Evolutionary conservation across 2,329 filamentous ascomycete genomes (phyloP), one percentile per base, ranked within the genome.

Genomic region (Talaromyces atroroseus): DNA sequence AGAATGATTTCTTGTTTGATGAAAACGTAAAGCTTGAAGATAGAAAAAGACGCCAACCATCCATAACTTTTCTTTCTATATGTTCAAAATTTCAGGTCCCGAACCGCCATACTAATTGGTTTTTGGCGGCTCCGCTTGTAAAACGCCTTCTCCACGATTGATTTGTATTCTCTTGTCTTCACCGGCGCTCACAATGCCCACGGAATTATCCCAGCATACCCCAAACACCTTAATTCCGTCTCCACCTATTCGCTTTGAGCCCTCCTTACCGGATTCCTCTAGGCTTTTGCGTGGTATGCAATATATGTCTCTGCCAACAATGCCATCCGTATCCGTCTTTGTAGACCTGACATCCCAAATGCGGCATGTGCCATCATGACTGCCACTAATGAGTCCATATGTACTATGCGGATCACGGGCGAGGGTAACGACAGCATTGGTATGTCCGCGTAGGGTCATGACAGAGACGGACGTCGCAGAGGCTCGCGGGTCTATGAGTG

Each of bases 81-180:
- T 42, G 8, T 44, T 10, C 18, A 23, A 44, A 10, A 18, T 44
- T 23, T 6, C 40, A 44, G 18, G 59, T 52, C 52, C 32, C 38
- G 51, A 55, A 57, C 58, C 60, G 60, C 60, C 61, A 16, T 61
- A 56, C 58, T 59, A 53, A 54, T 59, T 62, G 52, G 56, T 51
- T 62, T 58, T 51, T 48, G 50, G 59, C 56, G 21, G 54, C 47
- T 51, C 56, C 29, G 49, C 45, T 11, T 69, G 71, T 51, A 75
- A 60, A 52, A 77, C 70, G 29, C 73, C 81, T 60, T 82, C 79
- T 18, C 84, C 86, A 63, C 82, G 81, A 73, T 99, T 96, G 59
- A 99, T 85, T 78, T 99, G 94, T 65, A 99, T 86, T 76, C 84
- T 86, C 77, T 94, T 96, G 69, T 99, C 94, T 80, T 97, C 92